Evolutionary conservation across 2,329 filamentous ascomycete species (phyloP).

Genomic region (Alternaria consortialis): DNA sequence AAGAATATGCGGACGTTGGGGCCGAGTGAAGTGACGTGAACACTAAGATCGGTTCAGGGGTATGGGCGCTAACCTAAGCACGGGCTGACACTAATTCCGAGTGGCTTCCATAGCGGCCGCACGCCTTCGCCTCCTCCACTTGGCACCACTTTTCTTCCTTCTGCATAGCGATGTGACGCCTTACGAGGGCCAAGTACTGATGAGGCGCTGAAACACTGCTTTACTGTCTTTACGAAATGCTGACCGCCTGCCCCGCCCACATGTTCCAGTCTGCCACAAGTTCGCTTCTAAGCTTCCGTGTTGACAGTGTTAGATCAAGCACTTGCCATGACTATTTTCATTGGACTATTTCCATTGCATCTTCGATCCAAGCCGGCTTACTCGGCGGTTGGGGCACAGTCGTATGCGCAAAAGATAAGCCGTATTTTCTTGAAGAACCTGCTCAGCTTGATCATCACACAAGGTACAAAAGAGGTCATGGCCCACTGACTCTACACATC

Average conservation of each 20-base stretch:
- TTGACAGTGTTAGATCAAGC: slow-evolving; percentile 17
- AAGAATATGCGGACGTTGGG: slow-evolving; percentile 23
- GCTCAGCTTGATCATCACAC: slow-evolving; percentile 12
- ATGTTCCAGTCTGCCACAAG: slow-evolving; percentile 25
- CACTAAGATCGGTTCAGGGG: slow-evolving; percentile 24
- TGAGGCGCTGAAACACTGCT: slow-evolving; percentile 25
- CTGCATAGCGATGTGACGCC: slow-evolving; percentile 1
- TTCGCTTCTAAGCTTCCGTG: slow-evolving; percentile 26
- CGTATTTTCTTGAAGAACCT: slow-evolving; percentile 14
- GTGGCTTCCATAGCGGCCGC: slow-evolving; percentile 28
- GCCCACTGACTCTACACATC: slow-evolving; percentile 16
- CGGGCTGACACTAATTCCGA: slow-evolving; percentile 17
- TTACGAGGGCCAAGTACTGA: slow-evolving; percentile 1
- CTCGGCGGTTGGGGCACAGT: slow-evolving; percentile 9
- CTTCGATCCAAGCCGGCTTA: slow-evolving; percentile 10
- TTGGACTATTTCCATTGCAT: slow-evolving; percentile 28
- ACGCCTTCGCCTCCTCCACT: slow-evolving; percentile 17
- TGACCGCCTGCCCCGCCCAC: slow-evolving; percentile 25
- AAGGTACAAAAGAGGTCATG: slow-evolving; percentile 33
- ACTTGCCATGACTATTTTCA: slow-evolving; percentile 30
- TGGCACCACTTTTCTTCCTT: slow-evolving; percentile 10
- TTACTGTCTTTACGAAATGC: slow-evolving; percentile 19
- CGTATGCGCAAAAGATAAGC: slow-evolving; percentile 17
- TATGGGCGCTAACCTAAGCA: slow-evolving; percentile 20
- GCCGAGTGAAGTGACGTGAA: slow-evolving; percentile 25